phyloP scores from a whole-genome alignment of 768 basidiomycete genomes.

The Chiua virens region DNA sequence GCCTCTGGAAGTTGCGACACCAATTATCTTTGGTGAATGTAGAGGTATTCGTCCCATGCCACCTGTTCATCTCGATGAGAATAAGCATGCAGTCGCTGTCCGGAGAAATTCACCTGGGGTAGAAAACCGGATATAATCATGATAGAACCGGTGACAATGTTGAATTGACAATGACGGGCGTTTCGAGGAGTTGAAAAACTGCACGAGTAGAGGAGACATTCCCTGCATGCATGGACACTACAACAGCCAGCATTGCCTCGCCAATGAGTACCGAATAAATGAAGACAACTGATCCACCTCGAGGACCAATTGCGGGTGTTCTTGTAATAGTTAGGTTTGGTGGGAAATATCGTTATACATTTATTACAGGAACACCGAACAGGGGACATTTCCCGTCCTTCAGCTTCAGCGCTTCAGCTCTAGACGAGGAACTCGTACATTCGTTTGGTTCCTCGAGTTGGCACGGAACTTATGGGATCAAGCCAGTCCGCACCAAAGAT shows the following conservation, averaged over 20 bases:
- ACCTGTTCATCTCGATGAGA: constrained; percentile 36
- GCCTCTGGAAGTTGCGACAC: constrained; percentile 73
- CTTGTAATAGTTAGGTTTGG: constrained; percentile 5
- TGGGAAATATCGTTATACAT: constrained; percentile 12
- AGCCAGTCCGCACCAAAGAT: constrained; percentile 82
- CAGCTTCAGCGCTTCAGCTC: not conserved
- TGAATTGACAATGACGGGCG: constrained; percentile 9
- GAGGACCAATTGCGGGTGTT: constrained; percentile 12
- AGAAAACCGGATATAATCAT: constrained; percentile 65
- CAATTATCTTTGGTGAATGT: constrained; percentile 74
- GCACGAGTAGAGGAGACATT: constrained; percentile 29
- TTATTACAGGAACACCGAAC: not conserved
- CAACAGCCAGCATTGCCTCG: constrained; percentile 31
- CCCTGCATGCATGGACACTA: constrained; percentile 24
- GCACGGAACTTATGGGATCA: constrained; percentile 52
- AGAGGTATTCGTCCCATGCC: constrained; percentile 70
- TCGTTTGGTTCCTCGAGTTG: not conserved
- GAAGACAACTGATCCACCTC: constrained; percentile 4
- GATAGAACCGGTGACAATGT: constrained; percentile 42
- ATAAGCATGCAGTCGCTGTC: not conserved
- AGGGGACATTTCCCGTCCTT: no score
- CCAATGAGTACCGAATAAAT: constrained; percentile 7
- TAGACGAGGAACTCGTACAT: not conserved
- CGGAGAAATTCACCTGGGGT: constrained; percentile 43
- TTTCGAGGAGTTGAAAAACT: constrained; percentile 19